Evolutionary conservation across 2,329 filamentous ascomycete species (phyloP).

Genomic region (Ophiostoma ulmi): DNA sequence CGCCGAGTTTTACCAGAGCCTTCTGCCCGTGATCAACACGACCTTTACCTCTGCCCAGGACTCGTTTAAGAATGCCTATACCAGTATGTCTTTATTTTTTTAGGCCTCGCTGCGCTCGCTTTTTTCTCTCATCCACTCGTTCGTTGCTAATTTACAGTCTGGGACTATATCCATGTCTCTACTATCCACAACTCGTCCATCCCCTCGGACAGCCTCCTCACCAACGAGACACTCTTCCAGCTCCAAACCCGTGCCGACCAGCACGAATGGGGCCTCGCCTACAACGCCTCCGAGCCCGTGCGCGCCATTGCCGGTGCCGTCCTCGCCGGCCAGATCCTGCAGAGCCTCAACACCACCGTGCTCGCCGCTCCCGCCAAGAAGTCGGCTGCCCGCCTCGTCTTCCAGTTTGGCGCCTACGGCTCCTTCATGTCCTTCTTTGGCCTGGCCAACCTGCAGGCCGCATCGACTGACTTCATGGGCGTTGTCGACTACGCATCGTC

Average conservation of each 20-base stretch:
- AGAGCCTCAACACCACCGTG: constrained; percentile 50
- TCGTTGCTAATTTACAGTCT: constrained; percentile 40
- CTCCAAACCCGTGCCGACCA: constrained; percentile 68
- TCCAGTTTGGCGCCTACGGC: constrained; percentile 58
- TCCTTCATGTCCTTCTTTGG: constrained; percentile 61
- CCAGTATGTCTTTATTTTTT: constrained; percentile 43
- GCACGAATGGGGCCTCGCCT: constrained; percentile 79
- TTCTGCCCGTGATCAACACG: constrained; percentile 52
- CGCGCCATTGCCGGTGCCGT: constrained; percentile 55
- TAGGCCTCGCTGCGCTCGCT: background rate
- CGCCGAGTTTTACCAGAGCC: constrained; percentile 53
- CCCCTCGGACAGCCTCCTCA: constrained; percentile 55
- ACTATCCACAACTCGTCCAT: constrained; percentile 58
- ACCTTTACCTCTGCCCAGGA: constrained; percentile 45
- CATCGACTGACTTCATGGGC: constrained; percentile 61
- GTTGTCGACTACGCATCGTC: constrained; percentile 79
- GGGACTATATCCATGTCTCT: constrained; percentile 56
- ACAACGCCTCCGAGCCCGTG: constrained; percentile 66
- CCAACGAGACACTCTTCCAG: constrained; percentile 52
- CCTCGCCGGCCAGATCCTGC: constrained; percentile 51
- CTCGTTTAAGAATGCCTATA: constrained; percentile 56
- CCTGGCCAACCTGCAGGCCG: constrained; percentile 47
- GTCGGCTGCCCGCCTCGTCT: constrained; percentile 40
- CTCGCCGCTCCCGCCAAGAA: constrained; percentile 31
- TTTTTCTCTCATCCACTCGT: background rate